Base-by-base conservation (phyloP, 169 alveolate genomes). In the Eimeria tenella region DNA sequence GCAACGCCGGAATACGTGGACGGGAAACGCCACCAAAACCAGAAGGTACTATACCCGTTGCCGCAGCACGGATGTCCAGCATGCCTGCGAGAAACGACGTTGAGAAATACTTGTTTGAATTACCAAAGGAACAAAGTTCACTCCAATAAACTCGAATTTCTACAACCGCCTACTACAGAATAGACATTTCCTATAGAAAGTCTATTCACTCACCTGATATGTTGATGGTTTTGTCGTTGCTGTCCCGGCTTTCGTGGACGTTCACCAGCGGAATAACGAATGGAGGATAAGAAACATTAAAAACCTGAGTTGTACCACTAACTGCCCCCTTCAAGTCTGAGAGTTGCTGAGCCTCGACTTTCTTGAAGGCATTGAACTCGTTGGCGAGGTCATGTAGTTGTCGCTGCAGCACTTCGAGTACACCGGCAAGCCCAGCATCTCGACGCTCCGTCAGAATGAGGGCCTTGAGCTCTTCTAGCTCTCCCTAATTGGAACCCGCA, bases 281-380 rank as follows among this genome's bases (percentile, higher is more conserved):
- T 49, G 90, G 90, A 25, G 90, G 90, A 25, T 82, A 82, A 17
- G 90, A 82, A 7, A 82, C 90, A 31, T 82, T 82, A 53, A 82
- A 82, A 23, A 82, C 90, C 11, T 82, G 90, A 3, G 90, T 82
- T 11, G 90, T 62, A 10, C 90, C 90, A 11, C 90, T 74, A 15
- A 82, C 58, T 5, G 90, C 55, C 15, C 90, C 90, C 58, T 82
- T 82, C n/a, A 82, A 17, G 10, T 60, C 90, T 10, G 63, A 49
- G 4, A 56, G 52, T 74, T 82, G 90, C 90, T 82, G 90, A 49
- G 58, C 90, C 77, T 82, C 90, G 6, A 42, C 88, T 52, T 55
- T 82, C 60, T 82, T 82, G n/a, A 82, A 82, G n/a, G 90, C 90
- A 31, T 56, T 65, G 21, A 82, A 82, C 7, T 62, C 90, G 25